Evolutionary conservation across 805 yeast genomes (phyloP).

Genomic region (Candida vaughaniae): DNA sequence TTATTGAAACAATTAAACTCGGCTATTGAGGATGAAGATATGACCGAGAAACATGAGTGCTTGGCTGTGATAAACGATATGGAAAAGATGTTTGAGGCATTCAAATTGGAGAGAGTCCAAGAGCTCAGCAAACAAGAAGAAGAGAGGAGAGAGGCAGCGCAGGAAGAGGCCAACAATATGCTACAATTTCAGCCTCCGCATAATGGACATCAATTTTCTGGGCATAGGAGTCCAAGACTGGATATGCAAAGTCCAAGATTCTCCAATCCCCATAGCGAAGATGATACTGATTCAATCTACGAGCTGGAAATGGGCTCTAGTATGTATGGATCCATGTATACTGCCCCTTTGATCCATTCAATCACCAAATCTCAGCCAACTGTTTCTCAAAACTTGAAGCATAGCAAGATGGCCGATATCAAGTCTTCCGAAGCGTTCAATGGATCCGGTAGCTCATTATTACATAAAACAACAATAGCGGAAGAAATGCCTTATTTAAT

Average conservation of each 20-base stretch:
- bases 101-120: constrained; percentile 28
- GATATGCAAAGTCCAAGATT: neutral
- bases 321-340: constrained; percentile 18
- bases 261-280: constrained; percentile 9
- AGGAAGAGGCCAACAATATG: neutral
- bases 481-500: constrained; percentile 67
- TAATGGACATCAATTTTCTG: neutral
- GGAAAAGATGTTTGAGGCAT: constrained; percentile 69
- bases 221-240: neutral
- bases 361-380: constrained; percentile 27
- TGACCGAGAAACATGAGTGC: constrained; percentile 62
- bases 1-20: constrained; percentile 56
- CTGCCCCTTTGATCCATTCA: constrained; percentile 39
- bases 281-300: constrained; percentile 20
- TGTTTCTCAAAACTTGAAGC: constrained; percentile 2
- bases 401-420: constrained; percentile 2
- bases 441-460: constrained; percentile 32
- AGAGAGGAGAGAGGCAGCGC: neutral
- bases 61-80: constrained; percentile 65
- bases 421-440: constrained; percentile 28
- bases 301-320: constrained; percentile 27
- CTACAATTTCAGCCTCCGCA: constrained; percentile 2
- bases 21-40: constrained; percentile 53
- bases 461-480: constrained; percentile 53
- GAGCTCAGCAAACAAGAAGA: constrained; percentile 4